These are phyloP conservation scores for Geotrichum reessii DNA, from an alignment of 1,139 yeast species.

Conservation along the genomic window DNA sequence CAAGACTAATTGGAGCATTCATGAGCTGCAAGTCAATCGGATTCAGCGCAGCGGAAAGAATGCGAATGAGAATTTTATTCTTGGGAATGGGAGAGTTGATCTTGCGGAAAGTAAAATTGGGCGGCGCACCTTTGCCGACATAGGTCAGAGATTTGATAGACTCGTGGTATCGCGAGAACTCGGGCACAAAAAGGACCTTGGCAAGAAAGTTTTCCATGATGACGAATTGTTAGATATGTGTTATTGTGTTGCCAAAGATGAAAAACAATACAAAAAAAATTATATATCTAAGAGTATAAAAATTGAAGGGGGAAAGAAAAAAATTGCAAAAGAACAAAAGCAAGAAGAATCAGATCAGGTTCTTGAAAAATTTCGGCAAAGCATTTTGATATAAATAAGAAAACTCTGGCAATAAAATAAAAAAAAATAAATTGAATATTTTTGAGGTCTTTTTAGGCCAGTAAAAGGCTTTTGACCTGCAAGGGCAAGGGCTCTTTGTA, in stretches of 20 bases:
- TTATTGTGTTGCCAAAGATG: background rate
- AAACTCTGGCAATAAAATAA: background rate
- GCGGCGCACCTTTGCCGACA: constrained; percentile 24
- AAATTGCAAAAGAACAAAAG: background rate
- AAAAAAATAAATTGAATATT: too few relatives aligned
- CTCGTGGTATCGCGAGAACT: constrained; percentile 16
- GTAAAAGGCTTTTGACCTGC: background rate
- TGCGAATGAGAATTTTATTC: constrained; percentile 51
- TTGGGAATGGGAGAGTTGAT: constrained; percentile 41
- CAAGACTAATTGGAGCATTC: constrained; percentile 37
- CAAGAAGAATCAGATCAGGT: background rate
- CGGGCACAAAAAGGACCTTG: constrained; percentile 17
- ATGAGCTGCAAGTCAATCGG: constrained; percentile 60
- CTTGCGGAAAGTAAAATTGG: constrained; percentile 37
- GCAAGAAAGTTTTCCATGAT: constrained; percentile 10
- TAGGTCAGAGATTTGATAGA: constrained; percentile 27
- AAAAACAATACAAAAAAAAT: background rate
- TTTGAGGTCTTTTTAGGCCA: background rate
- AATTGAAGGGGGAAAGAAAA: background rate
- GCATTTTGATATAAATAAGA: background rate
- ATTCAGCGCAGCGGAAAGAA: constrained; percentile 55
- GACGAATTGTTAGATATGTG: background rate
- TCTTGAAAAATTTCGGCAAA: background rate
- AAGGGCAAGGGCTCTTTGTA: background rate
- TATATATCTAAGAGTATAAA: background rate